Evolutionary conservation across 352 stramenopile genomes (phyloP).

Genomic region (Aphanomyces invadans): DNA sequence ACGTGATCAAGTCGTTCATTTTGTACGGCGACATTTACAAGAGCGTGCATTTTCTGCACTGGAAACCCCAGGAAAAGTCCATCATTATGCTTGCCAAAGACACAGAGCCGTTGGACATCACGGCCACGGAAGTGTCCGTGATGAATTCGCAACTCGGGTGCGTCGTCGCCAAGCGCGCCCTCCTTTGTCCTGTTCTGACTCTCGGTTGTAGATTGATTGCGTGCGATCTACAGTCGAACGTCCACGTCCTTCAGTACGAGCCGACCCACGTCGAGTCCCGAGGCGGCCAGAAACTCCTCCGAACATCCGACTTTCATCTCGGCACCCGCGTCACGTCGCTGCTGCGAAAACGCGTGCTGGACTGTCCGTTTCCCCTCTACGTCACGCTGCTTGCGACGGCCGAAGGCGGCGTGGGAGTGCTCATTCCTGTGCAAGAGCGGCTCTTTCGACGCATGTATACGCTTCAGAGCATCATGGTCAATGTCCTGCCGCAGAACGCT

Average conservation of each 20-base stretch:
- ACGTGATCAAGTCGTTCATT: conserved; percentile 69
- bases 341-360: conserved; percentile 63
- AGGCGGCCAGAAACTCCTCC: conserved; percentile 69
- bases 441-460: conserved; percentile 82
- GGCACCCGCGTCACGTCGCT: conserved; percentile 69
- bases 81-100: conserved; percentile 79
- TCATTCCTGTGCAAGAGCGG: conserved; percentile 70
- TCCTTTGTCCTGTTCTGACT: neutral
- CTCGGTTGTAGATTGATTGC: conserved; percentile 37
- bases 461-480: conserved; percentile 86
- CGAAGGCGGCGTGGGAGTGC: conserved; percentile 62
- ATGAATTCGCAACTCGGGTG: conserved; percentile 63
- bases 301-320: conserved; percentile 76
- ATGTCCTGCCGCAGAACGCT: conserved; percentile 77
- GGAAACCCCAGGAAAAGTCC: conserved; percentile 75
- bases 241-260: conserved; percentile 83
- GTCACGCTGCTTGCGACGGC: conserved; percentile 74
- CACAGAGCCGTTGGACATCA: conserved; percentile 72
- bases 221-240: conserved; percentile 75
- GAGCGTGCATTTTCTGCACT: conserved; percentile 81
- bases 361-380: conserved; percentile 35
- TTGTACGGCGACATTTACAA: conserved; percentile 86
- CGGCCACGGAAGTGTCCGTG: conserved; percentile 73
- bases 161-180: neutral
- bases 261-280: conserved; percentile 79